Evolutionary conservation across 768 basidiomycete species (phyloP).

Genomic region (Erythrobasidium yunnanense): DNA sequence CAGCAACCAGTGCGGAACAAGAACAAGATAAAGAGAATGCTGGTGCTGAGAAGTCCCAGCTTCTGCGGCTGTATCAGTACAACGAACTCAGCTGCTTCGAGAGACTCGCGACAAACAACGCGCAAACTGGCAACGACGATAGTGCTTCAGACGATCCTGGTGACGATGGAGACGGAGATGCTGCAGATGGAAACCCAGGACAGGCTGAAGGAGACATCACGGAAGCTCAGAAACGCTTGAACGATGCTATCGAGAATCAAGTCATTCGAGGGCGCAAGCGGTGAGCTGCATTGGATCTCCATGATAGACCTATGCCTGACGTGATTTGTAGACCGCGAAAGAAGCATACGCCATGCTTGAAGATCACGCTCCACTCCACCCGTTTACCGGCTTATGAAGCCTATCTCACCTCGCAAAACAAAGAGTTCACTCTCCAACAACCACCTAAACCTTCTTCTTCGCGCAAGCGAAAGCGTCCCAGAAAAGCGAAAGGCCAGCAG

Average conservation of each 20-base stretch:
- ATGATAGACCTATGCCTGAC: too few relatives aligned
- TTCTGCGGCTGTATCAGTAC: constrained; percentile 13
- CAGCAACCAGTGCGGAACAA: neutral
- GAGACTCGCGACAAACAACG: neutral
- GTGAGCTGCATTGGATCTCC: neutral
- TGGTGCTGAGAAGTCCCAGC: neutral
- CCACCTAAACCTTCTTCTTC: too few relatives aligned
- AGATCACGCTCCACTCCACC: constrained; percentile 1
- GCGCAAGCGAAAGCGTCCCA: neutral
- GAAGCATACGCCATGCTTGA: constrained; percentile 12
- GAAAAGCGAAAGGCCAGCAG: neutral
- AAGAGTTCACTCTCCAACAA: constrained; percentile 11
- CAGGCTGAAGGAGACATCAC: too few relatives aligned
- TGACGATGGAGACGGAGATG: too few relatives aligned
- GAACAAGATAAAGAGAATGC: neutral
- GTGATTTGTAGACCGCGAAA: constrained; percentile 6
- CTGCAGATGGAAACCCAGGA: neutral
- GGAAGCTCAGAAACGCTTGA: neutral
- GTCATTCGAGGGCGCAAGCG: constrained; percentile 1
- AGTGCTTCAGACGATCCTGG: too few relatives aligned
- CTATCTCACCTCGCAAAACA: neutral
- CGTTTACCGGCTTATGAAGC: neutral
- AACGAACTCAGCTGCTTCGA: neutral
- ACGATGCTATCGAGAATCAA: constrained; percentile 11
- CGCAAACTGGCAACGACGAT: neutral